Evolutionary conservation across 2,329 filamentous ascomycete species (phyloP), one percentile per base, ranked within the genome.

Genomic region (Lasiodiplodia hormozganensis): DNA sequence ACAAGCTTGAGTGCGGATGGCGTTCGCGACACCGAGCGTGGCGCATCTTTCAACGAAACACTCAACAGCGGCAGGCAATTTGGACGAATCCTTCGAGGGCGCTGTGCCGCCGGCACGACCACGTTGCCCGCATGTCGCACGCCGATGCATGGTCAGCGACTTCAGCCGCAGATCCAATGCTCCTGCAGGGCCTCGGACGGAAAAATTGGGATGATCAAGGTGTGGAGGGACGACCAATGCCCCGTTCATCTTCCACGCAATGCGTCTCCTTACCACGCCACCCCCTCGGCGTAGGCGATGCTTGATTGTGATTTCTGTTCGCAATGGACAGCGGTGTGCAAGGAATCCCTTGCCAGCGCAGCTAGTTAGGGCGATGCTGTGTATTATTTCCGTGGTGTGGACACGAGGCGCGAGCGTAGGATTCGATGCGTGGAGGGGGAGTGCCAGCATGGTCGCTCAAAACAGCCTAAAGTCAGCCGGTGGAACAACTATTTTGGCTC

Each of bases 401-500:
- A 43, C 60, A 64, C 60, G 60, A 52, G 43, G 58, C 25, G 58
- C 31, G 23, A 14, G n/a, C 51, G 60, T 49, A 64, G 60, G 60
- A 52, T 52, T 38, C 28, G 14, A 47, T 51, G 43, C 23, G 31
- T 40, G 40, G 53, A 56, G 53, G 53, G 38, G 18, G 21, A 31
- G 43, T 23, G 25, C n/a, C 43, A 31, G 58, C 16, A 21, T 28
- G 47, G 51, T 7, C 12, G 12, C 31, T 47, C n/a, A 12, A 52
- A 52, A 64, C 60, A 64, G 60, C 47, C 60, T 64, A 64, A 64
- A 64, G 25, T 36, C 47, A 28, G n/a, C 21, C 31, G 43, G 54
- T 38, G 54, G 54, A n/a, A 58, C 34, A 25, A 14, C n/a, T 34
- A 36, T 40, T 21, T 8, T 18, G n/a, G 43, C 43, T 8, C 43